Evolutionary conservation across 73 alveolate species (phyloP).

Genomic region (Urostyla sp.): DNA sequence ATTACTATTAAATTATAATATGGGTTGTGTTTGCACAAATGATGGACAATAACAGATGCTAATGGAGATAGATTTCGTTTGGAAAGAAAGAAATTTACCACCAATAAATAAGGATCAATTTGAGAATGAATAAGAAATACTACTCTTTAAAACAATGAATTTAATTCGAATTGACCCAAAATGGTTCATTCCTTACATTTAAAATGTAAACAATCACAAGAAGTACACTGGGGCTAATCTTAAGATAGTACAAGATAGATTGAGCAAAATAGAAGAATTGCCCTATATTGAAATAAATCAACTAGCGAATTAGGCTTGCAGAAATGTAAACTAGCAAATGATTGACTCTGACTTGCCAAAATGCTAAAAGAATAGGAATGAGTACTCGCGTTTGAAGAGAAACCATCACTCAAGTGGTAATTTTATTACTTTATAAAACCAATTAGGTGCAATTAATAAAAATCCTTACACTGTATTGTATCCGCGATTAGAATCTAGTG

Average conservation of each 20-base stretch:
- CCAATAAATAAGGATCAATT: not conserved
- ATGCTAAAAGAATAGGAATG: conserved; percentile 27
- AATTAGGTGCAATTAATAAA: too few species aligned
- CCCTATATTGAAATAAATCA: conserved; percentile 36
- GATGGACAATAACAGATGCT: not conserved
- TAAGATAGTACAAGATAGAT: conserved; percentile 10
- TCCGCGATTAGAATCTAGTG: too few species aligned
- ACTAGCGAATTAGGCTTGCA: conserved; percentile 21
- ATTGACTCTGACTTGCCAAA: conserved; percentile 29
- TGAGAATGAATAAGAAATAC: conserved; percentile 42
- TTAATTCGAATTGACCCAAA: conserved; percentile 3
- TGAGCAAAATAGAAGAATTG: not conserved
- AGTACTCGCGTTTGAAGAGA: too few species aligned
- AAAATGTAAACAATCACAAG: conserved; percentile 9
- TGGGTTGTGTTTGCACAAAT: conserved; percentile 32
- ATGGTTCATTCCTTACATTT: not conserved
- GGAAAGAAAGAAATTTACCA: not conserved
- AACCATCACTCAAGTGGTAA: too few species aligned
- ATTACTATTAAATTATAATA: not conserved
- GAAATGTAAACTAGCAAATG: conserved; percentile 37
- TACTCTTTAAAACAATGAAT: conserved; percentile 22
- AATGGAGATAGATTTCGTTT: not conserved
- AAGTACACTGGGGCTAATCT: conserved; percentile 44
- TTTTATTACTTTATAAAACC: too few species aligned
- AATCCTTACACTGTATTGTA: too few species aligned